These are phyloP conservation scores for Moelleriella libera DNA, from an alignment of 2,329 filamentous ascomycete genomes.

Conservation along the genomic window DNA sequence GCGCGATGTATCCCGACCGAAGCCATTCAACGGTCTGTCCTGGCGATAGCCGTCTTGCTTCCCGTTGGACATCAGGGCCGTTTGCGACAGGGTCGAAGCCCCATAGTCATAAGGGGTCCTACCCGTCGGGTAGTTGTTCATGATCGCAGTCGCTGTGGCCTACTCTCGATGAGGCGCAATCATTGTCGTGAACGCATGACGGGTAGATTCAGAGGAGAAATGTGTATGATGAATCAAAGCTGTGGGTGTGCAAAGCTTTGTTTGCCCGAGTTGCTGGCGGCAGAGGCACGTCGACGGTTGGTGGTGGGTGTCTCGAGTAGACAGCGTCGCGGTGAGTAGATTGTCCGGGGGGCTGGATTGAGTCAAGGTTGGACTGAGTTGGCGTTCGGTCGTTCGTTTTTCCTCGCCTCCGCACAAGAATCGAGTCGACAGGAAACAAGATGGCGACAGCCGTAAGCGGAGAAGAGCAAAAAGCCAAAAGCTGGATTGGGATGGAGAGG, in stretches of 20 bases:
- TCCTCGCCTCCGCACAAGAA: neutral
- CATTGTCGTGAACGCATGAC: conserved; percentile 9
- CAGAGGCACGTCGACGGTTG: neutral
- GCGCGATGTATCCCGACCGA: conserved; percentile 27
- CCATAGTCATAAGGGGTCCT: conserved; percentile 21
- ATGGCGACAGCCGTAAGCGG: neutral
- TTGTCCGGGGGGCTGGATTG: neutral
- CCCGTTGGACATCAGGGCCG: conserved; percentile 22
- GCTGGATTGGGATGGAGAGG: neutral
- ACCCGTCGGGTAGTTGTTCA: conserved; percentile 25
- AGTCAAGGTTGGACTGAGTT: neutral
- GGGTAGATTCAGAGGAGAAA: neutral
- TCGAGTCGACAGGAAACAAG: neutral
- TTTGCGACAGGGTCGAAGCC: conserved; percentile 12
- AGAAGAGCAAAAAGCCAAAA: neutral
- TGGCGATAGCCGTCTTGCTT: conserved; percentile 47
- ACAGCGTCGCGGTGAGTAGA: neutral
- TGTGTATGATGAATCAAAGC: neutral
- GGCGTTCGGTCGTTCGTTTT: too few species aligned
- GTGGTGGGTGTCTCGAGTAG: neutral
- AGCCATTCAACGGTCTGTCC: conserved; percentile 19
- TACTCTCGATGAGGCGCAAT: neutral
- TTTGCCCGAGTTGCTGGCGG: neutral
- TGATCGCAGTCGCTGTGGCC: conserved; percentile 5
- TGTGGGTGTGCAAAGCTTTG: neutral